These are phyloP conservation scores for Sarocladiaceae sp. DNA, from an alignment of 2,329 filamentous ascomycete genomes.

Conservation along the genomic window DNA sequence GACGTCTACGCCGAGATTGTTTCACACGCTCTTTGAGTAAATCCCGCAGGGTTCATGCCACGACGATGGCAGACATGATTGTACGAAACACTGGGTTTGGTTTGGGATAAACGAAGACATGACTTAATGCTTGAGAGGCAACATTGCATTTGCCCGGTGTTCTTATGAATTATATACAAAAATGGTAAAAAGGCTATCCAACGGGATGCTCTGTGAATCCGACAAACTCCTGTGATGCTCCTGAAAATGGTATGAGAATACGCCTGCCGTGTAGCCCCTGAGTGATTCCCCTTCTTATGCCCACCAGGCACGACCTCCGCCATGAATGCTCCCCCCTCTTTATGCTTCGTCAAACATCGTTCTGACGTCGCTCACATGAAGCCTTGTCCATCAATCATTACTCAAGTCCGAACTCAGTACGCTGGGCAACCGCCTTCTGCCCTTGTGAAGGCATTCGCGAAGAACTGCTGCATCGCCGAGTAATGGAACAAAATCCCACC, in stretches of 20 bases:
- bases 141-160: not conserved
- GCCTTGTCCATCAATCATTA: not conserved
- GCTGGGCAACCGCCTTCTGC: conserved; percentile 57
- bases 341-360: too few species aligned
- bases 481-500: conserved; percentile 98
- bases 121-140: not conserved
- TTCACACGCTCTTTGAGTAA: conserved; percentile 69
- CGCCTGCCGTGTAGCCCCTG: not conserved
- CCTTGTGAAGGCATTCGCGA: conserved; percentile 69
- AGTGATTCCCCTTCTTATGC: too few species aligned
- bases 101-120: not conserved
- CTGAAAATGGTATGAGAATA: conserved; percentile 3
- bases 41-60: not conserved
- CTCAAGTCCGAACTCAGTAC: conserved; percentile 31
- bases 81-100: too few species aligned
- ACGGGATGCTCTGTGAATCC: not conserved
- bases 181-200: not conserved
- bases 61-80: not conserved
- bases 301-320: too few species aligned
- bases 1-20: conserved; percentile 90
- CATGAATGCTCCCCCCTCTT: not conserved
- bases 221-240: conserved; percentile 5
- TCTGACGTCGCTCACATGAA: not conserved
- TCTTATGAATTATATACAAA: conserved; percentile 6
- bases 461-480: conserved; percentile 92